Evolutionary conservation across 768 basidiomycete genomes (phyloP).

Genomic region (Amanita muscaria): DNA sequence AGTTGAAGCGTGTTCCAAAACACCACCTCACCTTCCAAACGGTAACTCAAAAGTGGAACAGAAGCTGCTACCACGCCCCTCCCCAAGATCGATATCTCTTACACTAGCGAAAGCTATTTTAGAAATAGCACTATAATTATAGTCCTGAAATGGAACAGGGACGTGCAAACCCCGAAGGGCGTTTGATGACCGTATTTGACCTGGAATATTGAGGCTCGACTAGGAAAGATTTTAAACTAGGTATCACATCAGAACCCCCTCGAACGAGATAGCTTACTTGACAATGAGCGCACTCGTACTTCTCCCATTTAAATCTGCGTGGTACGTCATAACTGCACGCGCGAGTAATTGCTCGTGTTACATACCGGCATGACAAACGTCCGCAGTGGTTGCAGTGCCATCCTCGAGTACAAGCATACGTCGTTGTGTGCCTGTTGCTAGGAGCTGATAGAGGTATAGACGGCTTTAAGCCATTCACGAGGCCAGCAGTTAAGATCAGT

Average conservation of each 20-base stretch:
- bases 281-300: conserved; percentile 63
- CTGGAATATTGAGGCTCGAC: conserved; percentile 11
- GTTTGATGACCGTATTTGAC: conserved; percentile 24
- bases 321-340: neutral
- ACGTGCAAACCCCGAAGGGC: conserved; percentile 27
- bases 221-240: neutral
- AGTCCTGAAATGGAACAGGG: conserved; percentile 22
- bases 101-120: conserved; percentile 17
- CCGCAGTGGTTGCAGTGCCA: conserved; percentile 66
- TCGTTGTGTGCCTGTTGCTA: conserved; percentile 35
- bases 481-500: conserved; percentile 22
- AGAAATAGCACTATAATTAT: conserved; percentile 23
- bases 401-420: conserved; percentile 51
- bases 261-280: conserved; percentile 28
- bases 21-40: conserved; percentile 27
- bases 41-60: conserved; percentile 45
- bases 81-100: conserved; percentile 13
- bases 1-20: neutral
- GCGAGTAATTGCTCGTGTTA: neutral
- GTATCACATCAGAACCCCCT: neutral
- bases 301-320: conserved; percentile 61
- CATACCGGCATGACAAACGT: conserved; percentile 64
- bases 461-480: conserved; percentile 31
- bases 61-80: conserved; percentile 17
- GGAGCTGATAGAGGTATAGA: conserved; percentile 19